These are phyloP conservation scores for Fragaria nilgerrensis DNA, from an alignment of 306 rosid genomes.

Conservation along the genomic window DNA sequence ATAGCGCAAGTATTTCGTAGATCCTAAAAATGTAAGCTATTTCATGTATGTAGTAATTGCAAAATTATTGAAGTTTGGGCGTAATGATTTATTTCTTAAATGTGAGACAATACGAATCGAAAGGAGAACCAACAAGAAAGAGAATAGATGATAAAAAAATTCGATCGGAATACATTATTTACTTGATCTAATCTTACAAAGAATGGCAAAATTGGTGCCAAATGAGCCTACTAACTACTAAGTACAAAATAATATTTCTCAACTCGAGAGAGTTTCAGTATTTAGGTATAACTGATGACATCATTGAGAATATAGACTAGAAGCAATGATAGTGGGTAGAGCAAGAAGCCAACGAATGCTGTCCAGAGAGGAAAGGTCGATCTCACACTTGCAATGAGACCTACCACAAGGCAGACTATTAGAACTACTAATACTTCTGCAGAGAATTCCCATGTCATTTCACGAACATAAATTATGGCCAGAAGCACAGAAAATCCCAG, in stretches of 20 bases:
- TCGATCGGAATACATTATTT: background rate
- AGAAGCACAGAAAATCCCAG: conserved; percentile 56
- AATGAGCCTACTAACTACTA: background rate
- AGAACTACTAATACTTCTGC: conserved; percentile 57
- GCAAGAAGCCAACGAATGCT: conserved; percentile 39
- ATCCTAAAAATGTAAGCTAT: no score
- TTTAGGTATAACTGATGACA: conserved; percentile 31
- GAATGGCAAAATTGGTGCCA: background rate
- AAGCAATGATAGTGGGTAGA: conserved; percentile 46
- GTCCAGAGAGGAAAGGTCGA: conserved; percentile 55
- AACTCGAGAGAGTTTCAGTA: background rate
- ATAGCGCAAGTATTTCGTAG: no score
- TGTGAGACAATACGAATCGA: no score
- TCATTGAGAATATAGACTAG: conserved; percentile 45
- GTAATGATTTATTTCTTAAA: no score
- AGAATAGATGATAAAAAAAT: background rate
- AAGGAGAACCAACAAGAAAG: background rate
- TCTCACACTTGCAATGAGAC: conserved; percentile 38
- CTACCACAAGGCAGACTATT: conserved; percentile 48
- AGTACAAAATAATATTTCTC: background rate
- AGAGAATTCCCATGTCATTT: conserved; percentile 58
- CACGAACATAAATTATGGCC: conserved; percentile 45
- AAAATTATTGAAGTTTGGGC: background rate
- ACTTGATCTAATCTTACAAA: background rate
- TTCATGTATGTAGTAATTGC: background rate